phyloP scores from a whole-genome alignment of 1,284 basidiomycete species.

The Inonotus hispidus region DNA sequence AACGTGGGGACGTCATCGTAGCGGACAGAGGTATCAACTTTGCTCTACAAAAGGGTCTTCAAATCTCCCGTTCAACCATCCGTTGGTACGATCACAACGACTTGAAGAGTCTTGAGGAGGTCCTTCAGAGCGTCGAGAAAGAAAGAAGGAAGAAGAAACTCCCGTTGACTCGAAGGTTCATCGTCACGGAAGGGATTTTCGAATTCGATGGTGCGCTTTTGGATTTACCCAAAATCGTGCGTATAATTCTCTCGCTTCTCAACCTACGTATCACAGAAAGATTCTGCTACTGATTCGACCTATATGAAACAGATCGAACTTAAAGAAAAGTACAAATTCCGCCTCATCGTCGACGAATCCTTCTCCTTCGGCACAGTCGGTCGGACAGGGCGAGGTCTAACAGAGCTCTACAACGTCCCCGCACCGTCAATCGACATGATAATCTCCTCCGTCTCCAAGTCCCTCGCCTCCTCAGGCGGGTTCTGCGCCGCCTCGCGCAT shows the following conservation, averaged over 20 bases:
- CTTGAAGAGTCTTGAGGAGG: slow-evolving; percentile 84
- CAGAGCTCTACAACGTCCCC: slow-evolving; percentile 89
- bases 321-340: slow-evolving; percentile 94
- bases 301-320: slow-evolving; percentile 68
- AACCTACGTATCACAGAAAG: neutral
- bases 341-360: slow-evolving; percentile 91
- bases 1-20: slow-evolving; percentile 97
- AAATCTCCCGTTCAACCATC: slow-evolving; percentile 90
- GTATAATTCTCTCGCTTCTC: slow-evolving; percentile 28
- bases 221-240: slow-evolving; percentile 85
- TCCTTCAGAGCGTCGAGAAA: slow-evolving; percentile 79
- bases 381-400: slow-evolving; percentile 88
- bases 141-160: slow-evolving; percentile 80
- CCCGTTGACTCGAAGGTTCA: slow-evolving; percentile 88
- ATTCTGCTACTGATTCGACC: neutral
- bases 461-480: slow-evolving; percentile 82
- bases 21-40: slow-evolving; percentile 94
- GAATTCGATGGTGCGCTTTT: slow-evolving; percentile 91
- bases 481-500: slow-evolving; percentile 90
- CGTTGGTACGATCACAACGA: slow-evolving; percentile 98
- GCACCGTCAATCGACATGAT: slow-evolving; percentile 77
- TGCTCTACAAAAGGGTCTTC: slow-evolving; percentile 95
- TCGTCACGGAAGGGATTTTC: slow-evolving; percentile 96
- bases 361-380: slow-evolving; percentile 93
- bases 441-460: slow-evolving; percentile 82